Evolutionary conservation across 768 basidiomycete species (phyloP).

Genomic region (Plicaturopsis crispa): DNA sequence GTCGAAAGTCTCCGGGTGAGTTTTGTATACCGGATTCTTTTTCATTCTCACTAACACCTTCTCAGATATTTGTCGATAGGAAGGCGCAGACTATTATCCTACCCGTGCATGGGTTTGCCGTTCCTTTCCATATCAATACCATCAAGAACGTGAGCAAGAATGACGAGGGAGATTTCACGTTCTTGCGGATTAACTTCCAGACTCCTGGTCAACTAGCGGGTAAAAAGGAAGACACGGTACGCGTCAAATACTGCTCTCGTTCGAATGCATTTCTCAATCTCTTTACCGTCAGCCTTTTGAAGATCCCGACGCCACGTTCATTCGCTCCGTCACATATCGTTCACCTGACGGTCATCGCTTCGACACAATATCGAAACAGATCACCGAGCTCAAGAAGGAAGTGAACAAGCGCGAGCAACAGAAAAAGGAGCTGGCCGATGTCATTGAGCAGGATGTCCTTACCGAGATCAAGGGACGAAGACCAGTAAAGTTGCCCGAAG

Average conservation of each 20-base stretch:
- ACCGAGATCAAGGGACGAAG: constrained; percentile 84
- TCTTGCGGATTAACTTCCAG: constrained; percentile 95
- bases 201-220: constrained; percentile 96
- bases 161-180: constrained; percentile 93
- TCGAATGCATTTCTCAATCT: background rate
- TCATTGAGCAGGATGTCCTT: constrained; percentile 88
- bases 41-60: no score
- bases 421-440: constrained; percentile 97
- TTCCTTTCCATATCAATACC: constrained; percentile 97
- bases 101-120: constrained; percentile 91
- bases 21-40: constrained; percentile 6
- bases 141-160: constrained; percentile 98
- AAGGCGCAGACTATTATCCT: constrained; percentile 85
- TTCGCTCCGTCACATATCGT: constrained; percentile 92
- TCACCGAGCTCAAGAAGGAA: constrained; percentile 92
- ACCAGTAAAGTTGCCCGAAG: constrained; percentile 82
- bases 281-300: constrained; percentile 95
- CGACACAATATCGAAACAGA: constrained; percentile 82
- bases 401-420: constrained; percentile 97
- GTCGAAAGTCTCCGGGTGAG: constrained; percentile 74
- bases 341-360: constrained; percentile 87
- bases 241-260: constrained; percentile 13
- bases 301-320: constrained; percentile 92
- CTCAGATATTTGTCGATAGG: constrained; percentile 84
- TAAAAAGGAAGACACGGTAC: constrained; percentile 96